Evolutionary conservation across 768 basidiomycete species (phyloP), one percentile per base, ranked within the genome.

Genomic region (Brasilioporus rufonigricans): DNA sequence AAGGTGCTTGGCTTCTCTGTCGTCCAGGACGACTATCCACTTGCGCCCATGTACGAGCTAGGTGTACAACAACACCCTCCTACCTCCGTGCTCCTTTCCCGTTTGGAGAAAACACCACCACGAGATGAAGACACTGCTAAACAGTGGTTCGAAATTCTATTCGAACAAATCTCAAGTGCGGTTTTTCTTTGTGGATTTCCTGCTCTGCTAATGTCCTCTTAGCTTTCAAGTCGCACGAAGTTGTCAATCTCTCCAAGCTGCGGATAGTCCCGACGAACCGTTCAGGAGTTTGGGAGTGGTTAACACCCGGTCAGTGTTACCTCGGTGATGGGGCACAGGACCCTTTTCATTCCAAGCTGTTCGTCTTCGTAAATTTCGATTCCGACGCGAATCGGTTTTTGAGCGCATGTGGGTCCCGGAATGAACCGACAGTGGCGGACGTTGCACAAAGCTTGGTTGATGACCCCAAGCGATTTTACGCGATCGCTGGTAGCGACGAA

Each of bases 291-390:
- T 36, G 18, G 24, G 11, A n/a, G 8, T 39, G 36, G 52, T 13
- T 39, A 11, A 8, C 27, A 12, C 52, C 52, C 6, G 35, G 19
- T 10, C 35, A 46, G 21, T 53, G 52, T 46, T 53, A 39, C 29
- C n/a, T n/a, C n/a, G n/a, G n/a, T n/a, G n/a, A n/a, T n/a, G n/a
- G n/a, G n/a, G n/a, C n/a, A n/a, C n/a, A n/a, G n/a, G n/a, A n/a
- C n/a, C n/a, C n/a, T n/a, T n/a, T n/a, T n/a, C n/a, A n/a, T n/a
- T n/a, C n/a, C n/a, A n/a, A n/a, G n/a, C n/a, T n/a, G n/a, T n/a
- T n/a, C n/a, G n/a, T n/a, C n/a, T n/a, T n/a, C n/a, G 52, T 53
- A 6, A 18, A 45, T 46, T 53, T 53, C 7, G 52, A 44, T 5
- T 18, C 44, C 5, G 21, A 12, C 19, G 51, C 51, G 3, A 52